phyloP scores from a whole-genome alignment of 495 filamentous ascomycete genomes.

The Echria macrotheca region DNA sequence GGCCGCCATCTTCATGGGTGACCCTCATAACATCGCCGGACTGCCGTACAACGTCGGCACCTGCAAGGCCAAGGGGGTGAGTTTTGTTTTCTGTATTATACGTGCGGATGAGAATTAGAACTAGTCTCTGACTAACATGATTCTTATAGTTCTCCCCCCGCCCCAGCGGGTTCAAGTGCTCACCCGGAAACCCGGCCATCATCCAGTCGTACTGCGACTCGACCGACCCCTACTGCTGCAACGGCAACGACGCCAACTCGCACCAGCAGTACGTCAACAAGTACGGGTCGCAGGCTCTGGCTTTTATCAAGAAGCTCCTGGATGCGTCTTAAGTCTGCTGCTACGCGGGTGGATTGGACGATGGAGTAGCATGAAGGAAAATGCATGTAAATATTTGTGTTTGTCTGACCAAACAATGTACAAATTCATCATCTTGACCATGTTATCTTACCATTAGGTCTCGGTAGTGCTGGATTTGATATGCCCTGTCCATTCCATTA shows the following conservation, averaged over 20 bases:
- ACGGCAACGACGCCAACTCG: slow-evolving; percentile 49
- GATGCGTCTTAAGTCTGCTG: neutral
- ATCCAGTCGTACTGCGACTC: slow-evolving; percentile 60
- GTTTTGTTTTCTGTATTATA: slow-evolving; percentile 25
- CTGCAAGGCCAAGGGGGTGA: slow-evolving; percentile 53
- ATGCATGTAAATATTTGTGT: neutral
- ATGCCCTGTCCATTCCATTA: too few relatives aligned
- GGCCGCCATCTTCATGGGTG: slow-evolving; percentile 58
- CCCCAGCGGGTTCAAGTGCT: slow-evolving; percentile 49
- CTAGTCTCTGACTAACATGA: too few relatives aligned
- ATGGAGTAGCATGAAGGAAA: too few relatives aligned
- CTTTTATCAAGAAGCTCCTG: slow-evolving; percentile 43
- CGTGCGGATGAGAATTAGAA: too few relatives aligned
- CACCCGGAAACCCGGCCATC: slow-evolving; percentile 35
- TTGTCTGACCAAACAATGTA: neutral
- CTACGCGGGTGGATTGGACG: too few relatives aligned
- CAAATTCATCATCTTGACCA: too few relatives aligned
- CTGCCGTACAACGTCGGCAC: slow-evolving; percentile 58
- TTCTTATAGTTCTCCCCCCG: slow-evolving; percentile 48
- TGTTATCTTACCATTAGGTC: too few relatives aligned
- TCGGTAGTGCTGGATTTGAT: too few relatives aligned
- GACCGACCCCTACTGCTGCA: slow-evolving; percentile 60
- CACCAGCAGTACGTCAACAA: slow-evolving; percentile 55
- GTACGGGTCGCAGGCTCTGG: slow-evolving; percentile 53
- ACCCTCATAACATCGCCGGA: slow-evolving; percentile 49